Conservation (phyloP, 768 basidiomycete genomes). For the Jaapia argillacea region DNA sequence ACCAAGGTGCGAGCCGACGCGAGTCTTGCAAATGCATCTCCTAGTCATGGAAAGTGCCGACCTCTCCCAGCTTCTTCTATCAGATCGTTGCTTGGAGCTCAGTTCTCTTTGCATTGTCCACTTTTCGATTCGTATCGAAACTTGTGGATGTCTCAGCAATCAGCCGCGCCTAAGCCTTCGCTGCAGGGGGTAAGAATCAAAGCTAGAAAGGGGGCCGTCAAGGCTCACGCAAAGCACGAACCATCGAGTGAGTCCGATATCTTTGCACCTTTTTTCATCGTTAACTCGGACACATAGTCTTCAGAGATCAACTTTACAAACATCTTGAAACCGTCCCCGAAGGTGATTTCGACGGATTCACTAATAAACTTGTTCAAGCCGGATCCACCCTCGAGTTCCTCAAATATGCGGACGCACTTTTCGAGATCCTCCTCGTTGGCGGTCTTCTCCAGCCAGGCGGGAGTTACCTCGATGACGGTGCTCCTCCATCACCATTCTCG, state of each 20-base stretch:
- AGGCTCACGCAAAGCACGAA: slow-evolving; percentile 91
- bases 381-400: slow-evolving; percentile 90
- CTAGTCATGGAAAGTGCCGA: no score
- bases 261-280: slow-evolving; percentile 4
- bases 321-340: slow-evolving; percentile 76
- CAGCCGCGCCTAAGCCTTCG: slow-evolving; percentile 77
- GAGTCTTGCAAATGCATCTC: no score
- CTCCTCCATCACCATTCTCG: slow-evolving; percentile 81
- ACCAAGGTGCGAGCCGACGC: no score
- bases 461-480: slow-evolving; percentile 78
- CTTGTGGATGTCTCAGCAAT: slow-evolving; percentile 89
- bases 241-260: slow-evolving; percentile 43
- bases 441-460: slow-evolving; percentile 96
- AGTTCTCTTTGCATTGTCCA: no score
- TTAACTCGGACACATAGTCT: slow-evolving; percentile 39
- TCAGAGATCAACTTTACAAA: slow-evolving; percentile 89
- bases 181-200: slow-evolving; percentile 89
- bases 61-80: no score
- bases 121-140: not conserved
- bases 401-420: slow-evolving; percentile 95
- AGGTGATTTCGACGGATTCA: slow-evolving; percentile 74
- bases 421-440: slow-evolving; percentile 92
- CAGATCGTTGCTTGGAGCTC: no score
- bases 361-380: slow-evolving; percentile 81
- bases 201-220: slow-evolving; percentile 87